Evolutionary conservation across 352 stramenopile species (phyloP), one percentile per base, ranked within the genome.

Genomic region (Phytophthora aleatoria): DNA sequence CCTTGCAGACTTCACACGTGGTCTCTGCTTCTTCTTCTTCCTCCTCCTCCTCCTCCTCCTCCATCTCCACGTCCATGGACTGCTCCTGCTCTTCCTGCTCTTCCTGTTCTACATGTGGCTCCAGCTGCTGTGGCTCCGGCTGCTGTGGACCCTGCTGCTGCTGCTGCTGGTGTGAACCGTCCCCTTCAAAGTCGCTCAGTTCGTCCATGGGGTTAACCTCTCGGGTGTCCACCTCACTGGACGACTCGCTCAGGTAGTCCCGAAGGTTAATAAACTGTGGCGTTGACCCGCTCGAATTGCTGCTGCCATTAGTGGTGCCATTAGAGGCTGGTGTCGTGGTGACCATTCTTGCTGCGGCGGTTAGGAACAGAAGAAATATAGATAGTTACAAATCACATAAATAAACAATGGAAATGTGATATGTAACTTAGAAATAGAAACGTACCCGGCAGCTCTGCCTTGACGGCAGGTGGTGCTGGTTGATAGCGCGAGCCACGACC

Each of bases 131-230:
- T 38, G 33, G 33, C 33, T 38, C 33, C 33, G 9, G 16, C 3
- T 20, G 50, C 26, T 52, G 26, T 13, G 13, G 27, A 16, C 26
- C 15, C 47, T 68, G 43, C 3, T 59, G 24, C 38, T 38, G 42
- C 4, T 36, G 16, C 16, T 20, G 16, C 20, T 20, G 20, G 12
- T 62, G 47, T n/a, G 52, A 45, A 39, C 51, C 11, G 7, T 71
- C 67, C 30, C 48, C 50, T 62, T 88, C 82, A 70, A 91, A 81
- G 56, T 89, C 79, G 28, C 70, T 82, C 12, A 91, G 67, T 49
- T 84, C 79, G 48, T 91, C 77, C 71, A 85, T 86, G 9, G 79
- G 79, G 58, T 91, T 75, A 16, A 91, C 63, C 52, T 91, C 81
- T 0, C 57, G 56, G 35, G 42, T 70, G 28, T 88, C 81, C 7